Percentiles rank a stretch among this genome's conserved stretches.
phyloP scores from a whole-genome alignment of 495 filamentous ascomycete genomes.

The Neurospora discreta region DNA sequence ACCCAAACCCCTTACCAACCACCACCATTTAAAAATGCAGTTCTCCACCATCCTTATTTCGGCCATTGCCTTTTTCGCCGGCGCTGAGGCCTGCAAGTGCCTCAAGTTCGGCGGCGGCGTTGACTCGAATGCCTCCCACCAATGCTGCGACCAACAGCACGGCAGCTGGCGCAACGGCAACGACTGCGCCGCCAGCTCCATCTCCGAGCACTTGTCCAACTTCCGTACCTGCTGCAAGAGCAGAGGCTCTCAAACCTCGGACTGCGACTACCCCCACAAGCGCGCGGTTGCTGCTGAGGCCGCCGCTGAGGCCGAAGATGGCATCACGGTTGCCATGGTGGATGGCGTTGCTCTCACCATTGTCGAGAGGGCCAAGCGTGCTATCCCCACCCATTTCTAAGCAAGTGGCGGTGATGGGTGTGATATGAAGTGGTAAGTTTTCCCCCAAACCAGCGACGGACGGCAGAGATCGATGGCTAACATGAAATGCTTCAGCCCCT shows the following conservation, averaged over 20 bases:
- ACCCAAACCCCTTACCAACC: not conserved
- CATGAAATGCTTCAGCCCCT: not conserved
- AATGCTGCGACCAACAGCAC: not conserved
- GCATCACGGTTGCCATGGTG: not conserved
- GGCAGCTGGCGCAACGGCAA: not conserved
- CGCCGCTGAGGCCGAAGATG: not conserved
- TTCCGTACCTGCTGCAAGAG: slow-evolving; percentile 3
- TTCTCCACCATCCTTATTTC: not conserved
- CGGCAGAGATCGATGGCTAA: not conserved
- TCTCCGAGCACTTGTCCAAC: slow-evolving; percentile 37
- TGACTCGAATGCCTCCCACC: not conserved
- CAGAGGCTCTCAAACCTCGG: not conserved
- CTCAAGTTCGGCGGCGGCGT: not conserved
- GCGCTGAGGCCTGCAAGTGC: not conserved
- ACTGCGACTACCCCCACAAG: not conserved
- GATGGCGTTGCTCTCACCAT: not conserved
- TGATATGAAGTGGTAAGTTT: not conserved
- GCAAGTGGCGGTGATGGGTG: not conserved
- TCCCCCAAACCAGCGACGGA: not conserved
- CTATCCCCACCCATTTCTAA: not conserved
- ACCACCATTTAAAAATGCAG: not conserved
- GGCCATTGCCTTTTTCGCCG: not conserved
- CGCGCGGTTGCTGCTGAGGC: not conserved
- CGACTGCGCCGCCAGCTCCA: slow-evolving; percentile 33
- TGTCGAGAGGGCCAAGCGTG: not conserved